A percentile compares a stretch with the other conserved stretches of the same genome.
These are phyloP conservation scores for Cudoniella acicularis DNA, from an alignment of 495 filamentous ascomycete species.

Conservation along the genomic window DNA sequence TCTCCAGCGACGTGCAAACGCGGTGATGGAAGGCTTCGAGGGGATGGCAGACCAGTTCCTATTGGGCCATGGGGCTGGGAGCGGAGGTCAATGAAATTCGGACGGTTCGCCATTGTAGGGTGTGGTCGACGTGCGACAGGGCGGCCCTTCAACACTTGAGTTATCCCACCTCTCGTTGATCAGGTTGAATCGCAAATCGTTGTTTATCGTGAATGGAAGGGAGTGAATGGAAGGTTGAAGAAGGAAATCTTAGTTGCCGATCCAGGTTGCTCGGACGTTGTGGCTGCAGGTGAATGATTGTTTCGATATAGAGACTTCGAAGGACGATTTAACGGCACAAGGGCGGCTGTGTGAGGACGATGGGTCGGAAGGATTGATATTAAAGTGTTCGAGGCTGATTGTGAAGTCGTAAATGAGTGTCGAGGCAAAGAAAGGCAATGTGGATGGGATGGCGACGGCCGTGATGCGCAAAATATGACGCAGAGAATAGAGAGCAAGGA, in stretches of 20 bases:
- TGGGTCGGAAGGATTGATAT: constrained; percentile 4
- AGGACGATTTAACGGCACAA: constrained; percentile 4
- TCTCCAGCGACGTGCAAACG: constrained; percentile 80
- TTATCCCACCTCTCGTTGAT: neutral
- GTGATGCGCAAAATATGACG: neutral
- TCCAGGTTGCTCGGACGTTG: constrained; percentile 11
- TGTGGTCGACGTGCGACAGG: neutral
- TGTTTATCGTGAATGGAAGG: neutral
- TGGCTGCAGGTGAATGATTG: constrained; percentile 12
- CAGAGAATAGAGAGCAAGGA: neutral
- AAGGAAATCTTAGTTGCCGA: neutral
- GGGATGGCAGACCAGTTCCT: constrained; percentile 26
- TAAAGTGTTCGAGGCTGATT: neutral
- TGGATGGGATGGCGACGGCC: neutral
- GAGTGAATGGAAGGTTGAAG: neutral
- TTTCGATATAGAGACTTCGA: neutral
- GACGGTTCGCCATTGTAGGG: constrained; percentile 48
- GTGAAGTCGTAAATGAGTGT: constrained; percentile 1
- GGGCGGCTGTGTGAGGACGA: constrained; percentile 7
- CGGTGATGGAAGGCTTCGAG: constrained; percentile 58
- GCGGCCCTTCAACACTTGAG: neutral
- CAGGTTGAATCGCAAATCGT: neutral
- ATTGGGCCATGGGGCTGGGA: constrained; percentile 60
- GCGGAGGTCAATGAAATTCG: constrained; percentile 58
- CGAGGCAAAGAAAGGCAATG: neutral